These are phyloP conservation scores for Xylariaceae sp. DNA, from an alignment of 2,329 filamentous ascomycete species.

Conservation along the genomic window DNA sequence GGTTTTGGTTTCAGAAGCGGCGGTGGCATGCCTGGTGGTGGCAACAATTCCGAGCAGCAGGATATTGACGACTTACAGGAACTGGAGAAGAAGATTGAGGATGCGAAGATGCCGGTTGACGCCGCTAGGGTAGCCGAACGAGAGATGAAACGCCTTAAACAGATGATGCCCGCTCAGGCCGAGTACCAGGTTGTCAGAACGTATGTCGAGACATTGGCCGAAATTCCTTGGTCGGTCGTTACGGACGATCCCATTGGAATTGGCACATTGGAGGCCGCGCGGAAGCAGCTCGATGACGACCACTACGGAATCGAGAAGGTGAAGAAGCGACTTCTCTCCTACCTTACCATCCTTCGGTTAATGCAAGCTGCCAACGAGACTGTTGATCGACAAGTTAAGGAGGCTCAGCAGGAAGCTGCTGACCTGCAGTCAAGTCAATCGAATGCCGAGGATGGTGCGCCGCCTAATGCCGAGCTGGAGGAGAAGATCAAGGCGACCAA, in stretches of 20 bases:
- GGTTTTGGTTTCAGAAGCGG: slow-evolving; percentile 34
- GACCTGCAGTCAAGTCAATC: slow-evolving; percentile 41
- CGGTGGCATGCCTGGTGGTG: slow-evolving; percentile 42
- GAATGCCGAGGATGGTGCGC: slow-evolving; percentile 26
- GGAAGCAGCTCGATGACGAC: slow-evolving; percentile 89
- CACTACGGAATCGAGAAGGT: slow-evolving; percentile 96
- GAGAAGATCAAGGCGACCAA: slow-evolving; percentile 41
- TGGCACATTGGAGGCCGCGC: slow-evolving; percentile 71
- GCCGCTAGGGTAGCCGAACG: slow-evolving; percentile 86
- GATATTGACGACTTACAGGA: slow-evolving; percentile 88
- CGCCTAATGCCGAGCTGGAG: slow-evolving; percentile 35
- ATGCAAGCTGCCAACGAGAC: slow-evolving; percentile 88
- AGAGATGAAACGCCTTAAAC: slow-evolving; percentile 80
- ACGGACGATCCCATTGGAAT: slow-evolving; percentile 83
- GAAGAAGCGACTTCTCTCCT: slow-evolving; percentile 93
- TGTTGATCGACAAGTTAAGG: slow-evolving; percentile 71
- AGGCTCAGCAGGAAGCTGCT: slow-evolving; percentile 54
- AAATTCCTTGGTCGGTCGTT: slow-evolving; percentile 83
- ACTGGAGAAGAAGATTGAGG: slow-evolving; percentile 79
- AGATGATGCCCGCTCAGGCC: slow-evolving; percentile 94
- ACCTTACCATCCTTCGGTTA: slow-evolving; percentile 88
- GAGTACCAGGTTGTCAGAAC: slow-evolving; percentile 92
- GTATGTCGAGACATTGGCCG: slow-evolving; percentile 87
- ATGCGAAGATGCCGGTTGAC: slow-evolving; percentile 74
- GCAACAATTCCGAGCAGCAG: slow-evolving; percentile 60